Evolutionary conservation across 495 filamentous ascomycete species (phyloP), one percentile per base, ranked within the genome.

Genomic region (Talaromyces nanjingensis): DNA sequence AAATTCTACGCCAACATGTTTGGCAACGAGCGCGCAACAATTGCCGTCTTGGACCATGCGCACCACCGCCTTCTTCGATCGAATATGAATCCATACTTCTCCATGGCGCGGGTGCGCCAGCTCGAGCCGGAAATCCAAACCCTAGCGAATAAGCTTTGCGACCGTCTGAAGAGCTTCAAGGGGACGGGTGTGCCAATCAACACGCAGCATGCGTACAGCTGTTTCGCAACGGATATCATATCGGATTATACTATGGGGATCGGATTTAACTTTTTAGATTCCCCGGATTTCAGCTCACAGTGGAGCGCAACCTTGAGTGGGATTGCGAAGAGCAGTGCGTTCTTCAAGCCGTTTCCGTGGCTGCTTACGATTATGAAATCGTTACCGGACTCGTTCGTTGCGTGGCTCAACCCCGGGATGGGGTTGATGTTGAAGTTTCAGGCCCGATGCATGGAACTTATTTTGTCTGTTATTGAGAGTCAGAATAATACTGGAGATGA

Each of bases 151-250:
- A 53, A 63, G 37, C 45, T 54, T 2, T 53, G 42, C 22, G 27
- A 63, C 18, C 60, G 60, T 27, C 37, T 63, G 18, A 61, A 61
- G 37, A 20, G 29, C 45, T 49, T 53, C 16, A n/a, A 53, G 18
- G 24, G 29, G 6, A 34, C 42, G 0, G 45, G 60, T 54, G 45
- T 34, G 11, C 39, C 27, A 7, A 53, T 52, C 39, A 53, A 52
- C 39, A 63, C 71, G 20, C 69, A 76, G 47, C 61, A 63, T 6
- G 76, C 73, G 3, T 63, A 63, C 45, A 63, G 45, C 20, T 67
- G 69, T 31, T 64, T 79, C 18, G 68, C 74, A 1, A 67, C 74
- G 1, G 79, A 82, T 64, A 66, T 80, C 11, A 76, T 80, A 11
- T 75, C 72, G 12, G 76, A 78, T 58, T 81, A 79, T 62, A 73